Percentiles rank a stretch among this genome's conserved stretches.
phyloP scores from a whole-genome alignment of 2,329 filamentous ascomycete genomes.

The Fusarium citri region DNA sequence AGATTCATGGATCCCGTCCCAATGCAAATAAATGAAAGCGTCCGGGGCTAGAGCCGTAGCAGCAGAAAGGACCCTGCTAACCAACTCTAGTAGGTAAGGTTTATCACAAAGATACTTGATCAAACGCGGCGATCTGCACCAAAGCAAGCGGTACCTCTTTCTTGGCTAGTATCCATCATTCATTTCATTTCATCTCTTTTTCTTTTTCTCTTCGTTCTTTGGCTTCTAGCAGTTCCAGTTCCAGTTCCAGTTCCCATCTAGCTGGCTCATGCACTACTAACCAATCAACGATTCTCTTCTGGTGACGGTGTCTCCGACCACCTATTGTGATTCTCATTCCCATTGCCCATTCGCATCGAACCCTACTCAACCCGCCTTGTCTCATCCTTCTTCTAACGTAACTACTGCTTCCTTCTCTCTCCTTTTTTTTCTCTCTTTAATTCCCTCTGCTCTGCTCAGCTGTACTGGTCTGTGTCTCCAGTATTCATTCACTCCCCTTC shows the following conservation, averaged over 20 bases:
- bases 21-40: constrained; percentile 34
- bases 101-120: constrained; percentile 18
- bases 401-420: not conserved
- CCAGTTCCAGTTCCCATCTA: constrained; percentile 28
- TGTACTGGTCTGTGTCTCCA: not conserved
- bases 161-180: constrained; percentile 21
- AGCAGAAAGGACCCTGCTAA: constrained; percentile 20
- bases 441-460: not conserved
- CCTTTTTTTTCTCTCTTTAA: constrained; percentile 6
- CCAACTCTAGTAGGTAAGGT: constrained; percentile 20
- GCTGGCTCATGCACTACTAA: constrained; percentile 28
- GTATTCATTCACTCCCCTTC: constrained; percentile 5
- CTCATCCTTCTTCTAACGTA: constrained; percentile 24
- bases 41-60: constrained; percentile 28
- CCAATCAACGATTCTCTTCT: constrained; percentile 31
- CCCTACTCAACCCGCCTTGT: not conserved
- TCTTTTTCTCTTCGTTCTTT: constrained; percentile 34
- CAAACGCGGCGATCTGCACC: not conserved
- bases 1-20: constrained; percentile 7
- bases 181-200: constrained; percentile 35
- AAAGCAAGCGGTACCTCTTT: constrained; percentile 16
- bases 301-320: constrained; percentile 39
- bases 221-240: constrained; percentile 28
- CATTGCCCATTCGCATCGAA: constrained; percentile 19
- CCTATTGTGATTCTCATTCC: constrained; percentile 3